Evolutionary conservation across 176 grass and related monocot genomes (phyloP).

Genomic region (Eleusine indica): DNA sequence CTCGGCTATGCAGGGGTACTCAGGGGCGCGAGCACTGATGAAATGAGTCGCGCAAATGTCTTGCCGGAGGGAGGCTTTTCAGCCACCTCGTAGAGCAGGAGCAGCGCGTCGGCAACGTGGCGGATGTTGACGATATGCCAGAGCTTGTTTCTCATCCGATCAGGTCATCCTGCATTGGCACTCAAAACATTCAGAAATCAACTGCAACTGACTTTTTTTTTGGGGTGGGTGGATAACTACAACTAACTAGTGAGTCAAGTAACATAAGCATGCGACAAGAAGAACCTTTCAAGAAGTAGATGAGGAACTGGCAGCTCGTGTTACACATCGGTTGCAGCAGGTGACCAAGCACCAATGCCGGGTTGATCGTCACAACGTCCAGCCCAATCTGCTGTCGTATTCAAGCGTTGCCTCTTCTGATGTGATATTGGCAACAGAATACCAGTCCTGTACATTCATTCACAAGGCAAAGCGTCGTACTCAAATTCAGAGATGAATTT

Average conservation of each 20-base stretch:
- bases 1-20: not conserved
- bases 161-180: conserved; percentile 9
- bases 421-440: not conserved
- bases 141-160: conserved; percentile 24
- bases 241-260: too few relatives aligned
- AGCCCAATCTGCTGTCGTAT: not conserved
- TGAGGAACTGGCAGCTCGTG: not conserved
- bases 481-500: too few relatives aligned
- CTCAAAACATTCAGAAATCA: not conserved
- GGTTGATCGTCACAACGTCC: not conserved
- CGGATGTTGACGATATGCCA: conserved; percentile 48
- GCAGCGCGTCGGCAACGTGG: conserved; percentile 33
- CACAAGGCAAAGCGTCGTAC: too few relatives aligned
- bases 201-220: not conserved
- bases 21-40: conserved; percentile 15
- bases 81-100: conserved; percentile 32
- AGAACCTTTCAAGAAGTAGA: conserved; percentile 39
- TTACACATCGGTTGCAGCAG: not conserved
- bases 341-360: not conserved
- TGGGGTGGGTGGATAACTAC: too few relatives aligned
- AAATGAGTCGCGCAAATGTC: conserved; percentile 43
- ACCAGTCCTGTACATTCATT: not conserved
- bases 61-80: conserved; percentile 15
- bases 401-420: not conserved
- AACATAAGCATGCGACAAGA: too few relatives aligned